Percentiles rank a stretch among this genome's conserved stretches.
Conservation (phyloP, 2,329 filamentous ascomycete species). For the Xylaria digitata region DNA sequence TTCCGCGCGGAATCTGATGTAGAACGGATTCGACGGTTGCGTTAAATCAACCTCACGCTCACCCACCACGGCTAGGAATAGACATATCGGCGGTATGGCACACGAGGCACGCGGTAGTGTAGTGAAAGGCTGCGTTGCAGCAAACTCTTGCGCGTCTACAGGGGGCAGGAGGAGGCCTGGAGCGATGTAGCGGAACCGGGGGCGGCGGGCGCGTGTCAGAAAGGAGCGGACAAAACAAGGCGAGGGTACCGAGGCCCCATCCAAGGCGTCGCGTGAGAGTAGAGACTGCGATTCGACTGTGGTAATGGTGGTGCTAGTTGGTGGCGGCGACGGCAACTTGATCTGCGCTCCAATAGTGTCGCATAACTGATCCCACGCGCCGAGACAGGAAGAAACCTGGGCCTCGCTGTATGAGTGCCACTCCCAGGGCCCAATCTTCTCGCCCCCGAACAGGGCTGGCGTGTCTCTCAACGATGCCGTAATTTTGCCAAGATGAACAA, state of each 20-base stretch:
- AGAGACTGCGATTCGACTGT: background rate
- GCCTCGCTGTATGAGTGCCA: slow-evolving; percentile 49
- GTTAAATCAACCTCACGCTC: slow-evolving; percentile 19
- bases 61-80: slow-evolving; percentile 42
- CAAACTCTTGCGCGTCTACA: slow-evolving; percentile 37
- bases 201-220: slow-evolving; percentile 40
- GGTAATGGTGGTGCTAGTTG: background rate
- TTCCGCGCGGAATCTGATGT: slow-evolving; percentile 17
- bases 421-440: slow-evolving; percentile 47
- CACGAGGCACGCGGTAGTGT: slow-evolving; percentile 31
- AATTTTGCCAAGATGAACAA: slow-evolving; percentile 45
- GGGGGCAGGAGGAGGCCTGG: slow-evolving; percentile 37
- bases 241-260: slow-evolving; percentile 39
- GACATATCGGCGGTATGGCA: slow-evolving; percentile 44
- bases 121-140: slow-evolving; percentile 41
- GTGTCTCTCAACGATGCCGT: slow-evolving; percentile 39
- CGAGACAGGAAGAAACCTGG: slow-evolving; percentile 44
- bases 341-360: slow-evolving; percentile 45
- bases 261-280: slow-evolving; percentile 25
- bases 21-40: background rate
- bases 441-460: slow-evolving; percentile 36
- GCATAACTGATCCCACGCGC: slow-evolving; percentile 44
- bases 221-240: slow-evolving; percentile 40
- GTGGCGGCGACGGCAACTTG: background rate
- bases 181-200: slow-evolving; percentile 39